Percentiles rank a stretch among this genome's conserved stretches.
These are phyloP conservation scores for Termitomyces sp. DNA, from an alignment of 768 basidiomycete genomes.

Conservation along the genomic window DNA sequence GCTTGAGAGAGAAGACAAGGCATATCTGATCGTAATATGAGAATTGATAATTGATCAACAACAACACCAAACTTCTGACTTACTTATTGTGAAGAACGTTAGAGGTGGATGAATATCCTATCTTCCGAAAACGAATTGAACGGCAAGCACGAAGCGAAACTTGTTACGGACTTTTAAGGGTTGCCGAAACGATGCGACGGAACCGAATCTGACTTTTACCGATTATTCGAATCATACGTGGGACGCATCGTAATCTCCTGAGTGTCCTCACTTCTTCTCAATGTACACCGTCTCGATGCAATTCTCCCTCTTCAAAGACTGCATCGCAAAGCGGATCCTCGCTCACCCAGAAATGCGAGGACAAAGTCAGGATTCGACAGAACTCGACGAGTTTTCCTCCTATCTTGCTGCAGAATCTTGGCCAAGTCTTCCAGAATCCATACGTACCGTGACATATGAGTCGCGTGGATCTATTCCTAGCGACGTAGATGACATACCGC, in stretches of 20 bases:
- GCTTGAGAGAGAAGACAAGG: neutral
- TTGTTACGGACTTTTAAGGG: neutral
- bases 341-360: conserved; percentile 17
- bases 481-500: conserved; percentile 26
- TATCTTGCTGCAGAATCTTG: conserved; percentile 50
- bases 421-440: conserved; percentile 29
- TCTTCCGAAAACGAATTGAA: too few relatives aligned
- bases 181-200: neutral
- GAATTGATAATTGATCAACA: neutral
- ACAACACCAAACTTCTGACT: neutral
- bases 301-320: conserved; percentile 34
- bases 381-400: conserved; percentile 46
- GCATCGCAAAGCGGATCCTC: conserved; percentile 35
- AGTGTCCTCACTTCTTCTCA: neutral
- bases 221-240: neutral
- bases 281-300: conserved; percentile 1
- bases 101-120: neutral
- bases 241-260: neutral
- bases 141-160: too few relatives aligned
- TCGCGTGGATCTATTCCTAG: conserved; percentile 24
- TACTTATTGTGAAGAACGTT: neutral
- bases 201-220: neutral
- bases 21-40: neutral
- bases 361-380: conserved; percentile 16
- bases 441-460: conserved; percentile 35